These are phyloP conservation scores for Aspergillus baeticus DNA, from an alignment of 495 filamentous ascomycete species.

Conservation along the genomic window DNA sequence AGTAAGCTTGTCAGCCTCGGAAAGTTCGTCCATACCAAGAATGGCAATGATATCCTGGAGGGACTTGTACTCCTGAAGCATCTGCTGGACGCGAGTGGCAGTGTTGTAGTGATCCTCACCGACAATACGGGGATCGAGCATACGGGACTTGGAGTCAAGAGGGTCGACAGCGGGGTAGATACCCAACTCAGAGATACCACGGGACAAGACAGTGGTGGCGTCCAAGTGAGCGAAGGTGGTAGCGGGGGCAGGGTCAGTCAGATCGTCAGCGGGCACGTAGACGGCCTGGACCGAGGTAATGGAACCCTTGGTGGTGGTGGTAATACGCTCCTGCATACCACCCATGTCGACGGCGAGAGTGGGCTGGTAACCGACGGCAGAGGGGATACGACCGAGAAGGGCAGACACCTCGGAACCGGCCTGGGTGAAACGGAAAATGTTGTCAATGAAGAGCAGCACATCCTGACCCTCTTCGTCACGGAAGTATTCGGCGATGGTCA, in stretches of 20 bases:
- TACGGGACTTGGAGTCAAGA: conserved; percentile 98
- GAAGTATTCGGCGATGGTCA: conserved; percentile 93
- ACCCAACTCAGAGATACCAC: conserved; percentile 99
- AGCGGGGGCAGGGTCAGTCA: conserved; percentile 99
- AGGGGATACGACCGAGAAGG: conserved; percentile 98
- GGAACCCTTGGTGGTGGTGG: conserved; percentile 98
- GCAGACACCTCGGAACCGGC: conserved; percentile 99
- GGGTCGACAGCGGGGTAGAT: conserved; percentile 99
- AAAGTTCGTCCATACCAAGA: conserved; percentile 99
- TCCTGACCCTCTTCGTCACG: conserved; percentile 98
- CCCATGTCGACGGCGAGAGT: conserved; percentile 99
- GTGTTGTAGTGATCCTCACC: conserved; percentile 96
- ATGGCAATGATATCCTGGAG: conserved; percentile 99
- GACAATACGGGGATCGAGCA: conserved; percentile 98
- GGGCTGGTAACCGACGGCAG: conserved; percentile 99
- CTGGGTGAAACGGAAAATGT: conserved; percentile 99
- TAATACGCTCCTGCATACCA: conserved; percentile 99
- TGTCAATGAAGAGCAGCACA: conserved; percentile 99
- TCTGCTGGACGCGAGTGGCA: conserved; percentile 93
- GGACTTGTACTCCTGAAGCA: conserved; percentile 99
- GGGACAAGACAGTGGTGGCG: conserved; percentile 99
- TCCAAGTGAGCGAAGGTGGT: conserved; percentile 99
- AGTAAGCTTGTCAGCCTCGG: conserved; percentile 97
- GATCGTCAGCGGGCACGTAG: conserved; percentile 99
- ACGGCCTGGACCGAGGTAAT: conserved; percentile 99